Evolutionary conservation across 2,329 filamentous ascomycete species (phyloP).

Genomic region (Aurifilum marmelostoma): DNA sequence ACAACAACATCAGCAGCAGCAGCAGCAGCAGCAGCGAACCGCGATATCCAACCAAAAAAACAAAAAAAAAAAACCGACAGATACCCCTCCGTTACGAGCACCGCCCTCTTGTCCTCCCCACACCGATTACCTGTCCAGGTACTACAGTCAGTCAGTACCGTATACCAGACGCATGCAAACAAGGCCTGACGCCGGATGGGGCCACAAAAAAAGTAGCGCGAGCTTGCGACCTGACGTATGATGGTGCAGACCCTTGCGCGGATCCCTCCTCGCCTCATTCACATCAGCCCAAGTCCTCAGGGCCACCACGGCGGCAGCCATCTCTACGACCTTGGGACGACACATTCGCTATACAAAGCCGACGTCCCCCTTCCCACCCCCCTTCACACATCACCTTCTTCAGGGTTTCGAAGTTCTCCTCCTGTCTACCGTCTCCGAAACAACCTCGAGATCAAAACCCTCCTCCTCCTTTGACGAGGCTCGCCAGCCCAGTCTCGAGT

Average conservation of each 20-base stretch:
- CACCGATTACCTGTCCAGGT: background rate
- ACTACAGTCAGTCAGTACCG: background rate
- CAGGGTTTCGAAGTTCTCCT: background rate
- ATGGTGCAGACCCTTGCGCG: slow-evolving; percentile 24
- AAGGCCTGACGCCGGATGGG: slow-evolving; percentile 26
- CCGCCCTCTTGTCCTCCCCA: slow-evolving; percentile 4
- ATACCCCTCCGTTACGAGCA: background rate
- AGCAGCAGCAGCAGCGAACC: background rate
- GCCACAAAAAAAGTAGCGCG: slow-evolving; percentile 26
- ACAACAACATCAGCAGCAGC: background rate
- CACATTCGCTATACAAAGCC: slow-evolving; percentile 11
- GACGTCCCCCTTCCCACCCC: background rate
- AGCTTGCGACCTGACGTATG: slow-evolving; percentile 29
- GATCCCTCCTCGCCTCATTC: slow-evolving; percentile 25
- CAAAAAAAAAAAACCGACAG: background rate
- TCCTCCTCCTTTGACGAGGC: background rate
- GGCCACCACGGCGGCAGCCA: slow-evolving; percentile 3
- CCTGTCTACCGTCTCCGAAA: background rate
- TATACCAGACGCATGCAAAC: slow-evolving; percentile 4
- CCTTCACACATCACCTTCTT: background rate
- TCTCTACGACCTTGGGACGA: slow-evolving; percentile 9
- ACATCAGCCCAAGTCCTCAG: slow-evolving; percentile 22
- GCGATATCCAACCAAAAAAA: background rate
- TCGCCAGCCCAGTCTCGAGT: background rate
- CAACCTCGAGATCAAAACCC: background rate